Evolutionary conservation across 1,284 basidiomycete species (phyloP), one percentile per base, ranked within the genome.

Genomic region (Paramarasmius palmivorus): DNA sequence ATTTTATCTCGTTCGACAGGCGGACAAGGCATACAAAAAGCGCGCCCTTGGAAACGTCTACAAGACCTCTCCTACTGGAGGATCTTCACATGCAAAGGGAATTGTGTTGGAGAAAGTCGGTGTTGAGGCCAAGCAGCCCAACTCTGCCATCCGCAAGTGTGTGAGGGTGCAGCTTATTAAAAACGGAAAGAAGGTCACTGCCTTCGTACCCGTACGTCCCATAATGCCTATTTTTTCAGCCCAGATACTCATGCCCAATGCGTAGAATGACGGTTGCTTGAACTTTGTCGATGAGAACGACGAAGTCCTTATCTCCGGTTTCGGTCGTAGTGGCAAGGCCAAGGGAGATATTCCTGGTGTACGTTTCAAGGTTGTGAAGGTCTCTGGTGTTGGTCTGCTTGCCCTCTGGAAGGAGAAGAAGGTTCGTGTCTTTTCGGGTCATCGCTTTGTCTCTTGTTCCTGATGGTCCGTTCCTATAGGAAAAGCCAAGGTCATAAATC

Each of bases 101-200:
- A 99, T 99, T 72, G 97, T 99, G 61, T 90, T 99, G 61, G 97
- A 99, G 82, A 99, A 99, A 84, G 91, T 95, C 62, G 88, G 90
- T 63, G 89, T 93, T 60, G 90, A 92, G 76, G 94, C 93, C 68
- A 96, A 96, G 79, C 93, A 97, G 74, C 97, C 97, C 78, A 99
- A 99, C 87, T 99, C 97, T 72, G 97, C 97, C 73, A 98, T 99
- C 75, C 94, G 97, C 77, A 99, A 99, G 79, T 99, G 97, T 83
- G 97, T 99, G 65, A 93, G 97, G 82, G 97, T 99, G 59, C 97
- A 99, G 73, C 85, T 99, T 68, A 99, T 99, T 79, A 99, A 99
- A 88, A 99, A 99, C 83, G 97, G 97, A 68, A 99, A 99, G 91
- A 98, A 99, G 79, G 94, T 95, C 70, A 95, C 94, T 59, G 93